A percentile compares a stretch with the other conserved stretches of the same genome.
These are phyloP conservation scores for Candida golubevii DNA, from an alignment of 805 yeast genomes.

Conservation along the genomic window DNA sequence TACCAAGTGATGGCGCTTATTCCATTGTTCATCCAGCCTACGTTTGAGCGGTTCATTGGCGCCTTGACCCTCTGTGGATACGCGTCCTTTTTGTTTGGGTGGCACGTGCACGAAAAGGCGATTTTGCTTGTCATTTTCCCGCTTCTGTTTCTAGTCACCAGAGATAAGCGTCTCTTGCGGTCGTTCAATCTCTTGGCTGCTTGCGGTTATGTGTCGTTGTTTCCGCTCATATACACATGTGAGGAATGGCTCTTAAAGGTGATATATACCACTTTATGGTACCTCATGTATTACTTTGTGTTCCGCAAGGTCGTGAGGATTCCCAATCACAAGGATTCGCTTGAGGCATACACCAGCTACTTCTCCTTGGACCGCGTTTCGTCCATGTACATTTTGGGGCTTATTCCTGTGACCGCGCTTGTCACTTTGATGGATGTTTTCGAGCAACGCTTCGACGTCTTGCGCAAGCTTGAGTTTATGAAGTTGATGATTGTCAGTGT, in stretches of 20 bases:
- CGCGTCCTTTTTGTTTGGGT: slow-evolving; percentile 89
- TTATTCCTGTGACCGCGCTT: slow-evolving; percentile 56
- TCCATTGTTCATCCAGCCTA: slow-evolving; percentile 67
- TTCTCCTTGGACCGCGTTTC: slow-evolving; percentile 64
- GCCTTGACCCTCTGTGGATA: slow-evolving; percentile 85
- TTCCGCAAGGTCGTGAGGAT: slow-evolving; percentile 65
- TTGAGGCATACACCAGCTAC: slow-evolving; percentile 6
- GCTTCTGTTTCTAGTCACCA: slow-evolving; percentile 66
- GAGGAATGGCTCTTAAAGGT: slow-evolving; percentile 77
- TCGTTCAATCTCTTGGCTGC: slow-evolving; percentile 69
- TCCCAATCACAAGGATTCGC: slow-evolving; percentile 33
- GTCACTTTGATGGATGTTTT: slow-evolving; percentile 48
- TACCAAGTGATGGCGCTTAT: slow-evolving; percentile 75
- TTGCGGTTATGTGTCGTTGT: slow-evolving; percentile 81
- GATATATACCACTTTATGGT: slow-evolving; percentile 79
- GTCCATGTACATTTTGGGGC: slow-evolving; percentile 60
- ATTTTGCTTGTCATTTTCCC: slow-evolving; percentile 88
- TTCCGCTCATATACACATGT: slow-evolving; percentile 79
- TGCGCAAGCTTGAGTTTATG: slow-evolving; percentile 65
- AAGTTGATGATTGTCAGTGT: slow-evolving; percentile 79
- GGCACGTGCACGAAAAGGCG: slow-evolving; percentile 99
- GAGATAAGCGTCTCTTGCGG: slow-evolving; percentile 66
- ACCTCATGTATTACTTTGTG: slow-evolving; percentile 67
- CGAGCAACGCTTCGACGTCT: slow-evolving; percentile 45
- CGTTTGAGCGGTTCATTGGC: slow-evolving; percentile 74